Evolutionary conservation across 73 alveolate genomes (phyloP), one percentile per base, ranked within the genome.

Genomic region (Paramecium pentaurelia): DNA sequence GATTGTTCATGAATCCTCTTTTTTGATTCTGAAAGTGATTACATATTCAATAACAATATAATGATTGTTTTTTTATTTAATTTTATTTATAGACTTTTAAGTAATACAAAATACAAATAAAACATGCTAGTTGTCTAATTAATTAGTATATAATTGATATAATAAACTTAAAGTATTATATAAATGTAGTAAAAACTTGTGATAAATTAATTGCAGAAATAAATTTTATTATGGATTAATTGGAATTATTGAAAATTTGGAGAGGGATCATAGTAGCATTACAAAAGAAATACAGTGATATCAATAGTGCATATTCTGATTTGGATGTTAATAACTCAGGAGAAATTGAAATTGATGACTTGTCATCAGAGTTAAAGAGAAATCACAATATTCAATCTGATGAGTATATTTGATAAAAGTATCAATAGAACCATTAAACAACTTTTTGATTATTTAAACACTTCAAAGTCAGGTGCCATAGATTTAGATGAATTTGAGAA

Each of bases 141-240:
- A 49, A n/a, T 12, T 49, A 18, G 34, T 18, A 54, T 18, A 54
- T 18, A 54, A 18, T 49, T 49, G 9, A 54, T 7, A 54, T 4
- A 49, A 2, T 11, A 12, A 49, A 4, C 60, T 49, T 4, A 3
- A 12, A 49, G 1, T 49, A 12, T 49, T 49, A 14, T 49, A 49
- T 49, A 49, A 49, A 49, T 12, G 60, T 27, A 18, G 70, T 54
- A 18, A 54, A 6, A 18, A 16, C n/a, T 16, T 16, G 70, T 18
- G 22, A 54, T 54, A 18, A 54, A 18, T 54, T 54, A 54, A 54
- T 54, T 54, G 22, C 70, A 54, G 14, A 54, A 80, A 22, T 22
- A 80, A 80, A 80, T 27, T 80, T 80, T 80, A 80, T 80, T 80
- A 80, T 80, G 91, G 91, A 80, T 80, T 80, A 80, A 80, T 27